Evolutionary conservation across 805 yeast species (phyloP).

Genomic region (Lipomyces yamadae): DNA sequence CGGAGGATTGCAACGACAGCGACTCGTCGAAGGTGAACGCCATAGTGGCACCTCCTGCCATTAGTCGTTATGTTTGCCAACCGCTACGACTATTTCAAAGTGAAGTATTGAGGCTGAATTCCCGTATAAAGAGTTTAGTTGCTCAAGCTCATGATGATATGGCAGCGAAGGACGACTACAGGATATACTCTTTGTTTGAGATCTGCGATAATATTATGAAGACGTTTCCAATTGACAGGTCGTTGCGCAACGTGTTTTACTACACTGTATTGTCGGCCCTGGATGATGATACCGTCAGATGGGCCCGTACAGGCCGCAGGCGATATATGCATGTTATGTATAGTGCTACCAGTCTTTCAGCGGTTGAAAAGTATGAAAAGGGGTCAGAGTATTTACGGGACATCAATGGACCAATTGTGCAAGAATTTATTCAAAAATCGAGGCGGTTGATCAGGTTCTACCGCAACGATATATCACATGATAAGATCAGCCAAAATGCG

Average conservation of each 20-base stretch:
- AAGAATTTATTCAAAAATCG: conserved; percentile 19
- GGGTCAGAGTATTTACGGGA: conserved; percentile 24
- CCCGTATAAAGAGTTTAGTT: conserved; percentile 14
- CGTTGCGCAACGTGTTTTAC: conserved; percentile 17
- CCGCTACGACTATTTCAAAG: conserved; percentile 26
- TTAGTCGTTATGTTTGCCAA: conserved; percentile 18
- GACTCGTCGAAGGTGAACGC: conserved; percentile 10
- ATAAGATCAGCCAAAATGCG: neutral
- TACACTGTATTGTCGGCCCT: conserved; percentile 26
- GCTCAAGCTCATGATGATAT: conserved; percentile 12
- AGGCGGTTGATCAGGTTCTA: conserved; percentile 14
- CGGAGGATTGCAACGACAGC: neutral
- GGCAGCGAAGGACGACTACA: neutral
- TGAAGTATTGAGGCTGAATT: conserved; percentile 17
- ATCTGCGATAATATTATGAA: conserved; percentile 16
- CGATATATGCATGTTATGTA: conserved; percentile 19
- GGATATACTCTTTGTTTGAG: conserved; percentile 18
- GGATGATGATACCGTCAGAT: conserved; percentile 18
- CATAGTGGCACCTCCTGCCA: conserved; percentile 23
- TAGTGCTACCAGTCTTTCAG: conserved; percentile 18
- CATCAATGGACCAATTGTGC: neutral
- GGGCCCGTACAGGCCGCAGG: conserved; percentile 19
- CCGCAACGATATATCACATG: conserved; percentile 1
- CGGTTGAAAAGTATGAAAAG: conserved; percentile 7
- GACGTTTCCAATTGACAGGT: neutral